A percentile compares a stretch with the other conserved stretches of the same genome.
Evolutionary conservation across 805 yeast species (phyloP).

Genomic region (Cyberlindnera maritima): DNA sequence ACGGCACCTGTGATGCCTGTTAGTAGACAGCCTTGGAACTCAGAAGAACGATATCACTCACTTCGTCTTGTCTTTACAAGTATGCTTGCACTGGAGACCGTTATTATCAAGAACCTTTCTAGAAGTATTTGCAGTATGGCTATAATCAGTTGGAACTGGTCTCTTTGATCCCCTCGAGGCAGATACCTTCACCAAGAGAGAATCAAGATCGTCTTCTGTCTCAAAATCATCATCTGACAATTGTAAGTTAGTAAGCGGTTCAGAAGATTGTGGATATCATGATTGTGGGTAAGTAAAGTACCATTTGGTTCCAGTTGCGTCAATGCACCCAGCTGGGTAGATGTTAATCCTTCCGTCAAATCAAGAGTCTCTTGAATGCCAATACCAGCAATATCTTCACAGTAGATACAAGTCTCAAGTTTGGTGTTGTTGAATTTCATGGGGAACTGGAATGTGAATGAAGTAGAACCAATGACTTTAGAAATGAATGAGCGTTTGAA

Average conservation of each 20-base stretch:
- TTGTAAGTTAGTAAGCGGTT: slow-evolving; percentile 10
- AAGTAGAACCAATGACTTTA: slow-evolving; percentile 26
- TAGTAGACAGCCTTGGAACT: slow-evolving; percentile 1
- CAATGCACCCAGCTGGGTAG: too few species aligned
- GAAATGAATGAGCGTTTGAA: slow-evolving; percentile 38
- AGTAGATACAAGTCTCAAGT: slow-evolving; percentile 31
- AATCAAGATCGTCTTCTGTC: slow-evolving; percentile 30
- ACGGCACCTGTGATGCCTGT: slow-evolving; percentile 33
- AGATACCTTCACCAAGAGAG: slow-evolving; percentile 26
- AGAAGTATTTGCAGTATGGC: too few species aligned
- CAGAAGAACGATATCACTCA: slow-evolving; percentile 3
- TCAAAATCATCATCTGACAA: slow-evolving; percentile 20
- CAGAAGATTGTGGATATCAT: not conserved
- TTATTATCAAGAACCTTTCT: slow-evolving; percentile 30
- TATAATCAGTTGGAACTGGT: not conserved
- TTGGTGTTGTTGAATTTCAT: slow-evolving; percentile 21
- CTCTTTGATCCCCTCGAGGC: not conserved
- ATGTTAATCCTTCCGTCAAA: not conserved
- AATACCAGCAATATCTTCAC: slow-evolving; percentile 40
- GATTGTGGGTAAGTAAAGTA: not conserved
- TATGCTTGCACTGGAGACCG: slow-evolving; percentile 37
- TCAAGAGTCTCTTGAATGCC: slow-evolving; percentile 13
- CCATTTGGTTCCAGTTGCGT: not conserved
- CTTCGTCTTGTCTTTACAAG: slow-evolving; percentile 36
- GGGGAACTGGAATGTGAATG: slow-evolving; percentile 28